These are phyloP conservation scores for Phytopythium chamaehyphon DNA, from an alignment of 352 stramenopile genomes.

Conservation along the genomic window DNA sequence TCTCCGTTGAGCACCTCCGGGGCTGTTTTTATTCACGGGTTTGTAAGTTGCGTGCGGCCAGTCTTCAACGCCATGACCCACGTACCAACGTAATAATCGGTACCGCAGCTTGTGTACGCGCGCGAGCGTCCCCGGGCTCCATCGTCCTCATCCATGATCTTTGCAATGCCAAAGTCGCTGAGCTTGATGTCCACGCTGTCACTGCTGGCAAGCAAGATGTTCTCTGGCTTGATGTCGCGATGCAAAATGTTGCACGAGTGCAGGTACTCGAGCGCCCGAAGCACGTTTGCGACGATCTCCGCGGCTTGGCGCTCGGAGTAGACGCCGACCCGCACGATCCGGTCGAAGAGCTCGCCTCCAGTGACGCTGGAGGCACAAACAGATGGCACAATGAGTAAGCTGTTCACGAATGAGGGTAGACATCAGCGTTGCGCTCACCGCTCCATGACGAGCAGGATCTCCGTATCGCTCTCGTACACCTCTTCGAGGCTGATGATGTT, in stretches of 20 bases:
- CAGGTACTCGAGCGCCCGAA: slow-evolving; percentile 68
- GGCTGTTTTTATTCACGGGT: slow-evolving; percentile 20
- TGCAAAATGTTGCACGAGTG: slow-evolving; percentile 82
- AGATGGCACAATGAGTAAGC: not conserved
- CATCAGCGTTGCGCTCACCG: slow-evolving; percentile 40
- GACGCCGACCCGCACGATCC: slow-evolving; percentile 74
- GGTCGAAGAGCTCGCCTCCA: slow-evolving; percentile 80
- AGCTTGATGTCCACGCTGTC: slow-evolving; percentile 77
- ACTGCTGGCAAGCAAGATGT: slow-evolving; percentile 70
- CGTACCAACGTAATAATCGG: slow-evolving; percentile 84
- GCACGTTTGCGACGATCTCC: slow-evolving; percentile 70
- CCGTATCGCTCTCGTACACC: slow-evolving; percentile 84
- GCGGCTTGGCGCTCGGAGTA: slow-evolving; percentile 80
- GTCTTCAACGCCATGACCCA: slow-evolving; percentile 1
- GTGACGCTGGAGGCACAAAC: slow-evolving; percentile 44
- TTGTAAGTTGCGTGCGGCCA: slow-evolving; percentile 4
- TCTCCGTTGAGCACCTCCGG: slow-evolving; percentile 83
- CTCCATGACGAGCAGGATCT: slow-evolving; percentile 87
- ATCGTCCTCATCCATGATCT: slow-evolving; percentile 78
- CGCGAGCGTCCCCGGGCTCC: slow-evolving; percentile 57
- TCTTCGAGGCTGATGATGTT: slow-evolving; percentile 88
- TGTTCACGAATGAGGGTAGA: too few relatives aligned
- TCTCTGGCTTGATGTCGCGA: slow-evolving; percentile 82
- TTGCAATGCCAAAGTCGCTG: slow-evolving; percentile 82
- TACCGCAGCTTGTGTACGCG: slow-evolving; percentile 86